phyloP scores from a whole-genome alignment of 2,329 filamentous ascomycete genomes.

The Aspergillus versicolor region DNA sequence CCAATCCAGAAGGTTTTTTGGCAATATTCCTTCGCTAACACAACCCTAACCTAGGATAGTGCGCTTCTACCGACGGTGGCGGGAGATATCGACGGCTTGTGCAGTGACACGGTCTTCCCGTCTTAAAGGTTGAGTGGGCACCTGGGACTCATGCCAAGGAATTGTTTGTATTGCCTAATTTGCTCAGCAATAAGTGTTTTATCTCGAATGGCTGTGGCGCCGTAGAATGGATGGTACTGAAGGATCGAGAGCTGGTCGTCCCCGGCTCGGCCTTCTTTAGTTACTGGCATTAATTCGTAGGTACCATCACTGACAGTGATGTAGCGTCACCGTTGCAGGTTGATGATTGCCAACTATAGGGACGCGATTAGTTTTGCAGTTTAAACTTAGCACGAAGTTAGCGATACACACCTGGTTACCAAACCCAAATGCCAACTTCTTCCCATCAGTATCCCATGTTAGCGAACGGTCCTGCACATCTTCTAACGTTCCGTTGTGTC shows the following conservation, averaged over 20 bases:
- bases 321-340: conserved; percentile 37
- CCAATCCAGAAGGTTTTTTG: not conserved
- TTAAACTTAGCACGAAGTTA: not conserved
- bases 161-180: conserved; percentile 3
- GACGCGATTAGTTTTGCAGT: conserved; percentile 5
- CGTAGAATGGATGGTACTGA: not conserved
- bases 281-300: not conserved
- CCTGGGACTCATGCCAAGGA: not conserved
- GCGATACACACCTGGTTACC: conserved; percentile 46
- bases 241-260: not conserved
- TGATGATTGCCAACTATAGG: conserved; percentile 38
- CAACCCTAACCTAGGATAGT: not conserved
- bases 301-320: not conserved
- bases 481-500: conserved; percentile 33
- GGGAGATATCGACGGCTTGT: not conserved
- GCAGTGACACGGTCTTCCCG: not conserved
- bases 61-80: not conserved
- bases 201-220: not conserved
- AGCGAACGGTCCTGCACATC: conserved; percentile 41
- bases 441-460: conserved; percentile 55
- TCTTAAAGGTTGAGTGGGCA: not conserved
- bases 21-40: not conserved
- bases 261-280: not conserved
- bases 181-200: conserved; percentile 4
- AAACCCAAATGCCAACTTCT: conserved; percentile 52